Evolutionary conservation across 169 alveolate species (phyloP), one percentile per base, ranked within the genome.

Genomic region (Plasmodium blacklocki): DNA sequence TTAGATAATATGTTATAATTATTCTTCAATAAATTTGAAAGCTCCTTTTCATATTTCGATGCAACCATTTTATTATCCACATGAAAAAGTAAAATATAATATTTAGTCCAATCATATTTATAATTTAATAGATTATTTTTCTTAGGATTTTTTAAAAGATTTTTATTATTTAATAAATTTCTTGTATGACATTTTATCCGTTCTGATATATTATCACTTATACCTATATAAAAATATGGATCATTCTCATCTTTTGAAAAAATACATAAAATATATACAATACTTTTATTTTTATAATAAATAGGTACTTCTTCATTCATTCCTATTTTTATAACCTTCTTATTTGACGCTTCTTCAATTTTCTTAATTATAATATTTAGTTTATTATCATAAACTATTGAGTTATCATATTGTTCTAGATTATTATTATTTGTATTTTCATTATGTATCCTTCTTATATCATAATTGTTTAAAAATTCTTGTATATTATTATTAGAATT

Each of bases 131-230:
- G 59, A 47, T 21, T 73, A 54, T 86, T 86, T 54, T 72, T 86
- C 15, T 86, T 86, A 45, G 18, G 63, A 32, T 86, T 86, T 86
- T 62, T 86, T 86, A 86, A 52, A 60, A 86, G 92, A 86, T 50
- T 72, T 71, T 72, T 86, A 71, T 72, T 86, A 26, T 86, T 86
- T 72, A 58, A 26, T 86, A 86, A 72, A 72, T 86, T 86, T 74
- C 87, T 70, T 19, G 78, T 71, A 45, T 86, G 92, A 18, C 70
- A 49, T 59, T 86, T 86, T 72, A 86, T 43, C 64, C 92, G 59
- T 50, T 86, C 92, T 14, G 92, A 86, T 14, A 86, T 86, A 68
- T 86, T 86, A 56, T 86, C 92, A 71, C 92, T 86, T 86, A 86
- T 86, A 6, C 92, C 92, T 45, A 86, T 86, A 58, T 86, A 86